These are phyloP conservation scores for Lactarius evosmus DNA, from an alignment of 768 basidiomycete genomes.

Conservation along the genomic window DNA sequence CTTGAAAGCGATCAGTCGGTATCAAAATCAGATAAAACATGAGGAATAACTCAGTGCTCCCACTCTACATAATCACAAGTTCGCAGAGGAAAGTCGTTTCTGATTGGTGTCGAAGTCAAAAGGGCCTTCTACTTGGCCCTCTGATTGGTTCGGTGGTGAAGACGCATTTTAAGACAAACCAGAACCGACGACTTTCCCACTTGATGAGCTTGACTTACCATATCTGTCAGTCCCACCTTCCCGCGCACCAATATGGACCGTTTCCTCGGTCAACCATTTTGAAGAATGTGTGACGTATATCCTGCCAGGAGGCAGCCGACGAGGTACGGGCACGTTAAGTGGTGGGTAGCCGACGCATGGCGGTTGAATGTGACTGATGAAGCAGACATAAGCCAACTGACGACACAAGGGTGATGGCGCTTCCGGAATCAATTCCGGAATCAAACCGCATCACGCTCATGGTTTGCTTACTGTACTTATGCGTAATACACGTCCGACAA, in stretches of 20 bases:
- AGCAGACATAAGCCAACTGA: too few species aligned
- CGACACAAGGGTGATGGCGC: neutral
- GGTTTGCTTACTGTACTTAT: too few species aligned
- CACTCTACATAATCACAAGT: neutral
- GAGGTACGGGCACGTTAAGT: too few species aligned
- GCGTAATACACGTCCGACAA: too few species aligned
- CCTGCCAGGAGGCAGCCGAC: too few species aligned
- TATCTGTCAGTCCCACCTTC: neutral
- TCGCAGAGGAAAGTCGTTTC: neutral
- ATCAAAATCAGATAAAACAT: neutral
- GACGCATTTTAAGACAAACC: too few species aligned
- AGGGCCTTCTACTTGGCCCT: too few species aligned
- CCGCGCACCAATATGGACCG: neutral
- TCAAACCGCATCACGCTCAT: neutral
- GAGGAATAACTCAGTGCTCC: too few species aligned
- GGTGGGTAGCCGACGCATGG: too few species aligned
- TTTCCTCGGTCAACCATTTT: neutral
- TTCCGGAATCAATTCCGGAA: neutral
- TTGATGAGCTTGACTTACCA: neutral
- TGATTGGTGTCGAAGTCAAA: neutral
- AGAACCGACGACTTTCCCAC: neutral
- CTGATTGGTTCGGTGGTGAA: neutral
- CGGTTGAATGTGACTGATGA: too few species aligned
- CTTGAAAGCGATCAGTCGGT: too few species aligned
- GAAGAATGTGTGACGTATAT: neutral